Conservation (phyloP, 306 rosid genomes). For the Pyrus pyrifolia region DNA sequence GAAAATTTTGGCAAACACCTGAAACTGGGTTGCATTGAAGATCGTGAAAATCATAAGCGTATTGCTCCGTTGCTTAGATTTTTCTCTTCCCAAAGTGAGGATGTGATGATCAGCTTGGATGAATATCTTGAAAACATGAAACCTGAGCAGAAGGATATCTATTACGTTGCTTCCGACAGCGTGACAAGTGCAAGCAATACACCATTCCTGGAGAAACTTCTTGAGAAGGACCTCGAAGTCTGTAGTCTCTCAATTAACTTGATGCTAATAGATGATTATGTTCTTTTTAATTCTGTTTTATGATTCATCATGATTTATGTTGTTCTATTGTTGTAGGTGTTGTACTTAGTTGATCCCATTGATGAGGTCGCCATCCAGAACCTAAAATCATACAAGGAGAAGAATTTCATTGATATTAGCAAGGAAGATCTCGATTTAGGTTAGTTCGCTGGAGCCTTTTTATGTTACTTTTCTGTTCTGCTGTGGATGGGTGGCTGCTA, state of each 20-base stretch:
- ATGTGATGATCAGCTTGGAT: conserved; percentile 74
- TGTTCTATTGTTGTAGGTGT: conserved; percentile 47
- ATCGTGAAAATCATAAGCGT: conserved; percentile 94
- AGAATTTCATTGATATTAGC: conserved; percentile 90
- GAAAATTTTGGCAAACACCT: conserved; percentile 89
- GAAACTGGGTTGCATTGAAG: conserved; percentile 97
- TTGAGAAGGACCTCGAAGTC: conserved; percentile 83
- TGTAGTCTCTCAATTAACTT: background rate
- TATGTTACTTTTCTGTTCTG: background rate
- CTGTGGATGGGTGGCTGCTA: background rate
- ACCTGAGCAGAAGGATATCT: conserved; percentile 93
- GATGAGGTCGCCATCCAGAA: conserved; percentile 95
- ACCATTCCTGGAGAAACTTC: conserved; percentile 87
- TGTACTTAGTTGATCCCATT: conserved; percentile 90
- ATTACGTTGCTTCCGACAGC: conserved; percentile 85
- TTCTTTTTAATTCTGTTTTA: background rate
- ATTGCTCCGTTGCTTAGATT: conserved; percentile 92
- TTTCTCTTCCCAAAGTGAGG: conserved; percentile 87
- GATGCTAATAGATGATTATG: background rate
- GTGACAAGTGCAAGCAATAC: conserved; percentile 86
- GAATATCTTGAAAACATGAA: conserved; percentile 97
- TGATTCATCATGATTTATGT: conserved; percentile 6
- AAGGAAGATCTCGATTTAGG: conserved; percentile 97
- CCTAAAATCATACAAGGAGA: conserved; percentile 84
- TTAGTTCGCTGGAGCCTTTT: conserved; percentile 11